A percentile compares a stretch with the other conserved stretches of the same genome.
Evolutionary conservation across 768 basidiomycete species (phyloP).

Genomic region (Boletus edulis): DNA sequence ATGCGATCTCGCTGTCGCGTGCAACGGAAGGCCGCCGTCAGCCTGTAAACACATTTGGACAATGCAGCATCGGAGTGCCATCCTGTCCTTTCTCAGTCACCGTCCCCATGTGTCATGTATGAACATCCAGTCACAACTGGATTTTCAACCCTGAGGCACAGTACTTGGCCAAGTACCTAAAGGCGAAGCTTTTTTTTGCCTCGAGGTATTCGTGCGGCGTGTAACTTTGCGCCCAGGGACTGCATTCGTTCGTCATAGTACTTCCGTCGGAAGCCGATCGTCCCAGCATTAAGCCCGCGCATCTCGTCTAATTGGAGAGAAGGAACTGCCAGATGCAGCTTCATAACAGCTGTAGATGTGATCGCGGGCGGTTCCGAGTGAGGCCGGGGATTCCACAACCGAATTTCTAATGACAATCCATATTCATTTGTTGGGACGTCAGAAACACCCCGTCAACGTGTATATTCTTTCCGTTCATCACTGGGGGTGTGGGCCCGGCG

Average conservation of each 20-base stretch:
- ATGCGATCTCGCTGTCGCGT: conserved; percentile 25
- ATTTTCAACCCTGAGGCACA: conserved; percentile 33
- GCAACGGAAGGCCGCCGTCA: conserved; percentile 10
- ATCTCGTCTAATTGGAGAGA: conserved; percentile 9
- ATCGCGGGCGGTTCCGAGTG: conserved; percentile 24
- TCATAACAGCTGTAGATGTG: conserved; percentile 5
- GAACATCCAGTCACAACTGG: conserved; percentile 11
- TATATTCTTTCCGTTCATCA: conserved; percentile 27
- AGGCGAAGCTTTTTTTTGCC: conserved; percentile 21
- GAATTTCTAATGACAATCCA: conserved; percentile 31
- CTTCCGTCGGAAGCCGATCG: conserved; percentile 26
- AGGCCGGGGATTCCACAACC: conserved; percentile 14
- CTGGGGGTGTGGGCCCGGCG: conserved; percentile 17
- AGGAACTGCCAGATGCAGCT: conserved; percentile 8
- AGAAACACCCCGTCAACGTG: conserved; percentile 28
- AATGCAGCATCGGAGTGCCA: conserved; percentile 9
- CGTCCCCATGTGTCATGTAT: conserved; percentile 15
- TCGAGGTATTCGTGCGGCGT: conserved; percentile 35
- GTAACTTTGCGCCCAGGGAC: conserved; percentile 27
- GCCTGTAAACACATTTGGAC: conserved; percentile 7
- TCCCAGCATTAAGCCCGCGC: conserved; percentile 21
- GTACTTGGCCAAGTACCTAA: conserved; percentile 29
- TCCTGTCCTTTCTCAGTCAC: conserved; percentile 10
- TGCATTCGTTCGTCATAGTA: conserved; percentile 27
- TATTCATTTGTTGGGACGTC: conserved; percentile 22